Percentiles rank a stretch among this genome's conserved stretches.
phyloP scores from a whole-genome alignment of 176 grass and related monocot genomes.

The Sorghum bicolor region DNA sequence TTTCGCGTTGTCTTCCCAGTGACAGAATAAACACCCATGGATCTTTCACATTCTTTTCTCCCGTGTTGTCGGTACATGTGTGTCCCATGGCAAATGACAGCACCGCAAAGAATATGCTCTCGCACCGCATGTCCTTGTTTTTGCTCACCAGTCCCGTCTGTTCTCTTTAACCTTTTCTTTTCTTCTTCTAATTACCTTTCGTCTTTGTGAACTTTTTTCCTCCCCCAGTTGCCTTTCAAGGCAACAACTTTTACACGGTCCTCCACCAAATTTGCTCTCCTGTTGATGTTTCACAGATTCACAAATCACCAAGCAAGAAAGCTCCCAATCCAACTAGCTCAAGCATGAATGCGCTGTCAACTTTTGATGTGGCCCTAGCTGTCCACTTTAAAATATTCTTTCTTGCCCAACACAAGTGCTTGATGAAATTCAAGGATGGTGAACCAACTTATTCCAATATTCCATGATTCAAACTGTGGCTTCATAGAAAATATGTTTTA shows the following conservation, averaged over 20 bases:
- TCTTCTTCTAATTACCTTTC: background rate
- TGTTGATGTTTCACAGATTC: background rate
- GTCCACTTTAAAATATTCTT: conserved; percentile 17
- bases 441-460: background rate
- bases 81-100: conserved; percentile 4
- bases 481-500: background rate
- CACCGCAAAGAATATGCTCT: conserved; percentile 35
- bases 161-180: conserved; percentile 21
- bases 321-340: background rate
- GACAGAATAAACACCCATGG: background rate
- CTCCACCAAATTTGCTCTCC: background rate
- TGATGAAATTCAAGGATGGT: conserved; percentile 32
- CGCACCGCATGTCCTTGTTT: background rate
- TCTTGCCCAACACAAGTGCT: background rate
- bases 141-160: conserved; percentile 4
- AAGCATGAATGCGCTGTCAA: conserved; percentile 1
- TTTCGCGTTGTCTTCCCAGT: conserved; percentile 18
- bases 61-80: conserved; percentile 19
- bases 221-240: background rate
- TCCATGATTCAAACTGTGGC: background rate
- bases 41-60: conserved; percentile 20
- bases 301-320: background rate
- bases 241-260: background rate
- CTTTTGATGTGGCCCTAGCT: conserved; percentile 17
- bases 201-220: background rate